phyloP scores from a whole-genome alignment of 2,329 filamentous ascomycete genomes.

The Aspergillus hortae region DNA sequence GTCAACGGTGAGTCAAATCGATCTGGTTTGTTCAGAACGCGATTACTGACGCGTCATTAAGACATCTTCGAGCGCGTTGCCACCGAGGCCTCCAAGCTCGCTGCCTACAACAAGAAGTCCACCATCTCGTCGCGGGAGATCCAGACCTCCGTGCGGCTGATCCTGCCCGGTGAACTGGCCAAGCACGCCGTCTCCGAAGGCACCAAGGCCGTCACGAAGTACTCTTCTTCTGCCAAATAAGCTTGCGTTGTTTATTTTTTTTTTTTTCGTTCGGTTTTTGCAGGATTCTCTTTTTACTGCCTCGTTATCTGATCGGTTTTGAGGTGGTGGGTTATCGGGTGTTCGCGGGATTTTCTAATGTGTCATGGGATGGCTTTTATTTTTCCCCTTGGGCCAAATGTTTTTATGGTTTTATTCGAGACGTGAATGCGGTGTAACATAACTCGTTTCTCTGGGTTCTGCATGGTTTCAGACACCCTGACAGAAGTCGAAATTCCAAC shows the following conservation, averaged over 20 bases:
- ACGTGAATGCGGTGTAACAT: conserved; percentile 46
- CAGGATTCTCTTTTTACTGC: conserved; percentile 40
- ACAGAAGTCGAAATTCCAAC: conserved; percentile 33
- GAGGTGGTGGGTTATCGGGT: conserved; percentile 45
- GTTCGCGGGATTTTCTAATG: conserved; percentile 45
- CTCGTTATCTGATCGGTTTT: conserved; percentile 42
- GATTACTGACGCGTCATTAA: conserved; percentile 32
- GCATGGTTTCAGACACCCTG: conserved; percentile 21
- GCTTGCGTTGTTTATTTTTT: conserved; percentile 54
- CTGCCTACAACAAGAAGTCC: conserved; percentile 99
- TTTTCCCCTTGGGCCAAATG: conserved; percentile 38
- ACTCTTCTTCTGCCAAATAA: conserved; percentile 99
- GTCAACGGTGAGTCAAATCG: conserved; percentile 74
- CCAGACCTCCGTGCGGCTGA: conserved; percentile 96
- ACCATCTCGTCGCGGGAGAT: conserved; percentile 99
- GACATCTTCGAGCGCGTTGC: conserved; percentile 99
- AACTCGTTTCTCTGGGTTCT: conserved; percentile 37
- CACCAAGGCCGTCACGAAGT: conserved; percentile 99
- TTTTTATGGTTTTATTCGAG: conserved; percentile 42
- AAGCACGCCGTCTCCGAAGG: conserved; percentile 99
- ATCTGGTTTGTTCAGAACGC: background rate
- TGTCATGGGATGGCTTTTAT: conserved; percentile 47
- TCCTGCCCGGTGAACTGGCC: conserved; percentile 96
- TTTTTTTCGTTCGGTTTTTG: conserved; percentile 60
- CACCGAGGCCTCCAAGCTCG: conserved; percentile 97